Evolutionary conservation across 495 filamentous ascomycete species (phyloP).

Genomic region (Talaromyces stipitatus): DNA sequence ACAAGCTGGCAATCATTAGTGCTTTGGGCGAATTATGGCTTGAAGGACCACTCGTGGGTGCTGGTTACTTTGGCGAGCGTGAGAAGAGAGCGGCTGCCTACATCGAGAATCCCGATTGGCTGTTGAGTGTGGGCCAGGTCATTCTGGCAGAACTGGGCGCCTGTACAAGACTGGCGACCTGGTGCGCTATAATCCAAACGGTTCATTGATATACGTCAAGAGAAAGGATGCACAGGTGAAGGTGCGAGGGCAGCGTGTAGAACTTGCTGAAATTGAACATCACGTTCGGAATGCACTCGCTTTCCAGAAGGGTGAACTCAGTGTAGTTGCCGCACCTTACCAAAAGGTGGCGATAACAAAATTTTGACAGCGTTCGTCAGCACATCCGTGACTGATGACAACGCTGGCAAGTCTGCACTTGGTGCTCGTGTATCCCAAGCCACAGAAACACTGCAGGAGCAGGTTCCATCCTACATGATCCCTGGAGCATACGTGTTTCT

Average conservation of each 20-base stretch:
- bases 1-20: slow-evolving; percentile 33
- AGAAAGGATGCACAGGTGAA: slow-evolving; percentile 47
- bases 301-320: not conserved
- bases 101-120: slow-evolving; percentile 38
- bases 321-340: not conserved
- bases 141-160: slow-evolving; percentile 21
- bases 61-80: slow-evolving; percentile 36
- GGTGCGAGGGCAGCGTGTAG: slow-evolving; percentile 27
- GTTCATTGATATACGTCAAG: slow-evolving; percentile 49
- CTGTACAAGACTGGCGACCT: slow-evolving; percentile 33
- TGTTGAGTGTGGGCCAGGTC: slow-evolving; percentile 12
- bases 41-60: slow-evolving; percentile 23
- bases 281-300: slow-evolving; percentile 13
- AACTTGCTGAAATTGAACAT: slow-evolving; percentile 25
- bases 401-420: not conserved
- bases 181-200: slow-evolving; percentile 42
- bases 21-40: not conserved
- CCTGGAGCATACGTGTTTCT: slow-evolving; percentile 46
- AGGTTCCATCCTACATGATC: slow-evolving; percentile 43
- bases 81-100: slow-evolving; percentile 35
- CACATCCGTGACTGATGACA: not conserved
- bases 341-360: not conserved
- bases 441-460: slow-evolving; percentile 8
- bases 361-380: not conserved
- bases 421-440: not conserved